Base-by-base conservation (phyloP, 2,329 filamentous ascomycete genomes). In the Xylariomycetidae sp. region DNA sequence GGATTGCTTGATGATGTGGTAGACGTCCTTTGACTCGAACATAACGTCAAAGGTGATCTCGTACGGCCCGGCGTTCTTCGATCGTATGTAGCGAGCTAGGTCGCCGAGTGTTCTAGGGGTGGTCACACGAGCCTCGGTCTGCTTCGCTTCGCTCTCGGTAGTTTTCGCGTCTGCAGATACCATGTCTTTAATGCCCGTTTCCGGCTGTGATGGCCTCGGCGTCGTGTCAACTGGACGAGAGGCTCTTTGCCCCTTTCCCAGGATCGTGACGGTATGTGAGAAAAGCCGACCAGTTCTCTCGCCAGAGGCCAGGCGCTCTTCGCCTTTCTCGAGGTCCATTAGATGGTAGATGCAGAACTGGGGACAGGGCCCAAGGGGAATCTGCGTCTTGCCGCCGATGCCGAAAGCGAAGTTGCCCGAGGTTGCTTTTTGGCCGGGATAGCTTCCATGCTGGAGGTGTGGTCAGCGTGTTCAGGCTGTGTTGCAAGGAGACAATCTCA, bases 1-100 rank as follows among this genome's bases (percentile, higher is more conserved):
- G 0, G 62, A 51, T 0, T 46, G 33, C 31, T 61, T 62, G 13
- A 69, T 56, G 4, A 44, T 36, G 1, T 48, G 17, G 35, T 64
- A 72, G 0, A 49, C 45, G 0, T 45, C 46, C 9, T 44, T 34
- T 0, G 54, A 49, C 0, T 48, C 48, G 43, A 74, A 74, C 32
- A 74, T 65, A 22, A 70, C 56, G 35, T 74, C 70, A 17, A 73
- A 58, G 0, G 70, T 73, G 18, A 74, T 56, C 39, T 74, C 68
- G 37, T 60, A 74, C 0, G 70, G 68, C 0, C 69, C 69, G 0
- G 67, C 55, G 27, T 72, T 73, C 44, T 74, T 75, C 10, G 64
- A 68, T 0, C 70, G 59, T 1, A 72, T 43, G 2, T 69, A 55
- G 3, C 51, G 53, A 0, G 65, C 60, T 4, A 70, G 29, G 18